Evolutionary conservation across 805 yeast species (phyloP).

Genomic region (Candida manassasensis): DNA sequence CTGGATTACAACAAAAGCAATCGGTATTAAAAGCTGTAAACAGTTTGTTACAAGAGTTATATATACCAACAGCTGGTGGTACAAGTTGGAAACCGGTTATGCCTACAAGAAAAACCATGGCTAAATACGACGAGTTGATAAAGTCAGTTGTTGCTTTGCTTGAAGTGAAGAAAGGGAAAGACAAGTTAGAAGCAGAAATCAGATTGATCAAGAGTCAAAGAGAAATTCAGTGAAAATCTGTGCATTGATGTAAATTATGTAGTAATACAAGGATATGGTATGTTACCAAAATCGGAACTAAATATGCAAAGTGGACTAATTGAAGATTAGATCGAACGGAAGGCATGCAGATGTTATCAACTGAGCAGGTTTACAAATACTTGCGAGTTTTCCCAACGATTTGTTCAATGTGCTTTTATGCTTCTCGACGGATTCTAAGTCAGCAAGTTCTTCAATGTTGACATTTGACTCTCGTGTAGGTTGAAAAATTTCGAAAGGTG

Average conservation of each 20-base stretch:
- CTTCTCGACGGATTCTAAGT: background rate
- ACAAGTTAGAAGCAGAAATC: constrained; percentile 78
- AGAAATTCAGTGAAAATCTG: constrained; percentile 18
- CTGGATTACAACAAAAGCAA: constrained; percentile 52
- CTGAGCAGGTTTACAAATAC: background rate
- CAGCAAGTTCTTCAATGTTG: constrained; percentile 1
- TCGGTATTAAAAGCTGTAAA: constrained; percentile 73
- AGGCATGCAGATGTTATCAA: background rate
- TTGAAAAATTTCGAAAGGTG: constrained; percentile 3
- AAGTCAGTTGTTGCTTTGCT: constrained; percentile 65
- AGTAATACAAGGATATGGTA: background rate
- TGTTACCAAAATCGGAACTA: constrained; percentile 1
- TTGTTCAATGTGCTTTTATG: background rate
- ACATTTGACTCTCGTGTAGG: background rate
- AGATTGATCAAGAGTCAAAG: constrained; percentile 39
- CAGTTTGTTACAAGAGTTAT: constrained; percentile 69
- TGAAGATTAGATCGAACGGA: constrained; percentile 5
- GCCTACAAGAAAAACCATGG: constrained; percentile 77
- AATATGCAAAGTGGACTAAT: constrained; percentile 4
- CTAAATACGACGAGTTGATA: constrained; percentile 70
- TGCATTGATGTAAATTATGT: constrained; percentile 1
- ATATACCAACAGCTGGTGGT: constrained; percentile 56
- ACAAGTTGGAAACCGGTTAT: constrained; percentile 67
- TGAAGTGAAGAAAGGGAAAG: constrained; percentile 82
- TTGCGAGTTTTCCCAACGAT: background rate